Evolutionary conservation across 176 grass and related monocot species (phyloP).

Genomic region (Lolium rigidum): DNA sequence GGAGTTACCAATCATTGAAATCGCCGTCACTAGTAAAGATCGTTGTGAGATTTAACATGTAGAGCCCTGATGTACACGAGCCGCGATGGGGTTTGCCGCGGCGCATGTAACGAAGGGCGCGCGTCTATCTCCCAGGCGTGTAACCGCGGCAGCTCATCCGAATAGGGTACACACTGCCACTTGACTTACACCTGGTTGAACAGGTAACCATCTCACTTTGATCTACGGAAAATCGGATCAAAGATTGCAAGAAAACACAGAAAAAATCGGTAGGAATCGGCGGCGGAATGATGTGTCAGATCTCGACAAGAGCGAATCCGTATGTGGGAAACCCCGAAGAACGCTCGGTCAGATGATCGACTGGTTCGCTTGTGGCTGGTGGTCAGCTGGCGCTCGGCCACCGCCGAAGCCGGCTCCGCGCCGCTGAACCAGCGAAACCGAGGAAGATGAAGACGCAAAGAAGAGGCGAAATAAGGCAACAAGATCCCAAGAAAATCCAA

Average conservation of each 20-base stretch:
- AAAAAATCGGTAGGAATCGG: background rate
- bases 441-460: fast-evolving
- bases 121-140: slow-evolving; percentile 54
- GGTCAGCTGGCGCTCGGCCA: slow-evolving; percentile 52
- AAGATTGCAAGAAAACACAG: too few species aligned
- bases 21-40: background rate
- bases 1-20: too few species aligned
- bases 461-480: background rate
- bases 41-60: background rate
- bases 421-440: slow-evolving; percentile 44
- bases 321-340: slow-evolving; percentile 34
- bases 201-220: too few species aligned
- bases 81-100: background rate
- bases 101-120: slow-evolving; percentile 60
- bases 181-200: slow-evolving; percentile 65
- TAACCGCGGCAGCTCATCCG: slow-evolving; percentile 64
- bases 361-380: slow-evolving; percentile 50
- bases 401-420: slow-evolving; percentile 40
- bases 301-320: slow-evolving; percentile 76
- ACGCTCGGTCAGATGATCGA: slow-evolving; percentile 88
- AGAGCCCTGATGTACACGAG: slow-evolving; percentile 48
- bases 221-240: background rate
- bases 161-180: slow-evolving; percentile 46
- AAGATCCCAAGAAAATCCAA: background rate
- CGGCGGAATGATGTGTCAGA: slow-evolving; percentile 48